A percentile compares a stretch with the other conserved stretches of the same genome.
Evolutionary conservation across 495 filamentous ascomycete species (phyloP).

Genomic region (Paragyromitra xinjiangensis): DNA sequence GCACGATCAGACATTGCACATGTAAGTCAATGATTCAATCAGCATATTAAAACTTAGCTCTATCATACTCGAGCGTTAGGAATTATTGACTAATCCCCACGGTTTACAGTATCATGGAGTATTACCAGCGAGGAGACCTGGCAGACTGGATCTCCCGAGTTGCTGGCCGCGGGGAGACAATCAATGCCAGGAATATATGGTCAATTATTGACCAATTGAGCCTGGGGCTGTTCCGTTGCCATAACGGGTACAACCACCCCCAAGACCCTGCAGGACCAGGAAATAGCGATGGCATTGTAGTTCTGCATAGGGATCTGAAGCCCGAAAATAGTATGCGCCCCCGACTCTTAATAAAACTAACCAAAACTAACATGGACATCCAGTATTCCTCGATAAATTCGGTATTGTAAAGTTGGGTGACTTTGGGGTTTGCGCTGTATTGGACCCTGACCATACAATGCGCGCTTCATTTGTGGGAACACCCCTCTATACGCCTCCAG

Average conservation of each 20-base stretch:
- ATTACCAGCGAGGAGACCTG: too few relatives aligned
- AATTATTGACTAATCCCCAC: too few relatives aligned
- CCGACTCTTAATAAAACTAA: neutral
- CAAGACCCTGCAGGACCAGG: neutral
- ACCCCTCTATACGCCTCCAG: neutral
- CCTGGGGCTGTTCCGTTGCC: conserved; percentile 4
- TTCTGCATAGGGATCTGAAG: conserved; percentile 12
- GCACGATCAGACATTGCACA: too few relatives aligned
- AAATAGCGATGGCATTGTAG: neutral
- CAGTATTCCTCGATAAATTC: neutral
- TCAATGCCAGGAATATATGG: neutral
- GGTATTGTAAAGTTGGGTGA: conserved; percentile 7
- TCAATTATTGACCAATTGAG: conserved; percentile 15
- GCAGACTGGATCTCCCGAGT: too few relatives aligned
- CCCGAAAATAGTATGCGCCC: conserved; percentile 14
- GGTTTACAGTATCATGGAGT: too few relatives aligned
- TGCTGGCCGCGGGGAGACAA: too few relatives aligned
- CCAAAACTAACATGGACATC: neutral
- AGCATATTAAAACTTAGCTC: too few relatives aligned
- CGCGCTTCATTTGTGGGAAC: conserved; percentile 13
- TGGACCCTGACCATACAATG: neutral
- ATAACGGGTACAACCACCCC: conserved; percentile 19
- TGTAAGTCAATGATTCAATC: too few relatives aligned
- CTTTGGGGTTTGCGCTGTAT: conserved; percentile 4
- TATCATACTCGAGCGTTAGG: too few relatives aligned